Conservation (phyloP, 805 yeast genomes). For the Candida oleophila region DNA sequence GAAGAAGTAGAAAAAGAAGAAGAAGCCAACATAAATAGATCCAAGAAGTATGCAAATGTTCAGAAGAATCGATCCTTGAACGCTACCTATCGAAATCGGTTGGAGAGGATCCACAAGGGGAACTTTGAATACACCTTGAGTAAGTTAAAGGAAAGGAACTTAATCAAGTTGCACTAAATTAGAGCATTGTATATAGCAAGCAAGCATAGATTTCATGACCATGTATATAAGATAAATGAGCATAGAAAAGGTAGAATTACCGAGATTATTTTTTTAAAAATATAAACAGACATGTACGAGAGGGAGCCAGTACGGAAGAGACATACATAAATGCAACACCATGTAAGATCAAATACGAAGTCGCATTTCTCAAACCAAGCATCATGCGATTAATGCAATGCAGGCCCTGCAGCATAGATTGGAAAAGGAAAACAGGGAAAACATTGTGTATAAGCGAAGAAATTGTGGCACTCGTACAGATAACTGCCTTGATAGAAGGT, state of each 20-base stretch:
- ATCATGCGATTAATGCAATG: too few species aligned
- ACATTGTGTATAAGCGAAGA: not conserved
- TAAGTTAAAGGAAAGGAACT: slow-evolving; percentile 2
- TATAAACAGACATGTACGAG: too few species aligned
- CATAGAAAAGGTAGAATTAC: not conserved
- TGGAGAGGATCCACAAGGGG: slow-evolving; percentile 2
- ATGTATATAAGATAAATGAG: slow-evolving; percentile 1
- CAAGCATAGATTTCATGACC: not conserved
- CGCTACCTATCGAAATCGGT: slow-evolving; percentile 1
- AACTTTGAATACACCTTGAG: not conserved
- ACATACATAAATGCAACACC: too few species aligned
- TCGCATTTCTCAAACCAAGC: too few species aligned
- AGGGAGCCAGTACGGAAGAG: not conserved
- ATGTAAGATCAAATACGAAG: too few species aligned
- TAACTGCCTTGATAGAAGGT: not conserved
- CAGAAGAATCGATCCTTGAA: slow-evolving; percentile 2
- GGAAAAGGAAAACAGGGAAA: not conserved
- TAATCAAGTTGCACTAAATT: not conserved
- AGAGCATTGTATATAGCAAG: not conserved
- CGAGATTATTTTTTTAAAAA: too few species aligned
- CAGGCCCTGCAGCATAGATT: too few species aligned
- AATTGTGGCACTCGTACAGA: not conserved
- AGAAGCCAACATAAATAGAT: not conserved
- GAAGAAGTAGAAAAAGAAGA: not conserved
- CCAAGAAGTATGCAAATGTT: slow-evolving; percentile 2